These are phyloP conservation scores for Lyophyllum semitale DNA, from an alignment of 768 basidiomycete species.

Conservation along the genomic window DNA sequence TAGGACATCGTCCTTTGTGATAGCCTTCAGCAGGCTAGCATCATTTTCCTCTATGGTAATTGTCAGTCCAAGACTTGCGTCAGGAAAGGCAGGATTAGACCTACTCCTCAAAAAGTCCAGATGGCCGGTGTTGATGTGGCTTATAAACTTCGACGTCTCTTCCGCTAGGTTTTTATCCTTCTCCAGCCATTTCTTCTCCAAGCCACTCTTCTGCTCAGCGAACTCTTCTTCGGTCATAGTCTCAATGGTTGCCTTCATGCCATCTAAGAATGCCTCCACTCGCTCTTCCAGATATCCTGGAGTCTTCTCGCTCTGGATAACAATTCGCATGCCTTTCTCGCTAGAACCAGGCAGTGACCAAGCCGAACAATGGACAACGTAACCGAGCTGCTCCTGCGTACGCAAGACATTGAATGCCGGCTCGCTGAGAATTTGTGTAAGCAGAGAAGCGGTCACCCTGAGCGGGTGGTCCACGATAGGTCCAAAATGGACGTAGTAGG, in stretches of 20 bases:
- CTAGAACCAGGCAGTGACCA: constrained; percentile 65
- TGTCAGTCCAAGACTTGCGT: constrained; percentile 8
- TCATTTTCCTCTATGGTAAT: constrained; percentile 64
- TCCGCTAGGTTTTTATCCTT: constrained; percentile 86
- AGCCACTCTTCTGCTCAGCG: constrained; percentile 70
- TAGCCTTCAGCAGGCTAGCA: constrained; percentile 57
- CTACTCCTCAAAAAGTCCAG: constrained; percentile 85
- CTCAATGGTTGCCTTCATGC: constrained; percentile 67
- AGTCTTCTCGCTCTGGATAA: constrained; percentile 86
- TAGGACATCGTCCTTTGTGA: constrained; percentile 78
- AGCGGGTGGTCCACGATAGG: constrained; percentile 59
- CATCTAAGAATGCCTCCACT: constrained; percentile 84
- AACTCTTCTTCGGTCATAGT: constrained; percentile 76
- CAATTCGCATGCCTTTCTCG: constrained; percentile 75
- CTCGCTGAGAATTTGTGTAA: constrained; percentile 85
- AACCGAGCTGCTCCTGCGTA: constrained; percentile 95
- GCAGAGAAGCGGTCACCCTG: constrained; percentile 69
- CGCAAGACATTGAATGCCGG: constrained; percentile 90
- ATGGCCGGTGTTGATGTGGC: constrained; percentile 75
- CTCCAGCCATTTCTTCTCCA: constrained; percentile 84
- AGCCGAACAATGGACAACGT: constrained; percentile 71
- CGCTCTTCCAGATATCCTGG: constrained; percentile 83
- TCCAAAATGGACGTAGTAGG: constrained; percentile 86
- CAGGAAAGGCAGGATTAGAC: constrained; percentile 25
- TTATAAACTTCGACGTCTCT: constrained; percentile 71